Percentiles rank a stretch among this genome's conserved stretches.
These are phyloP conservation scores for Didymella exigua DNA, from an alignment of 2,329 filamentous ascomycete species.

Conservation along the genomic window DNA sequence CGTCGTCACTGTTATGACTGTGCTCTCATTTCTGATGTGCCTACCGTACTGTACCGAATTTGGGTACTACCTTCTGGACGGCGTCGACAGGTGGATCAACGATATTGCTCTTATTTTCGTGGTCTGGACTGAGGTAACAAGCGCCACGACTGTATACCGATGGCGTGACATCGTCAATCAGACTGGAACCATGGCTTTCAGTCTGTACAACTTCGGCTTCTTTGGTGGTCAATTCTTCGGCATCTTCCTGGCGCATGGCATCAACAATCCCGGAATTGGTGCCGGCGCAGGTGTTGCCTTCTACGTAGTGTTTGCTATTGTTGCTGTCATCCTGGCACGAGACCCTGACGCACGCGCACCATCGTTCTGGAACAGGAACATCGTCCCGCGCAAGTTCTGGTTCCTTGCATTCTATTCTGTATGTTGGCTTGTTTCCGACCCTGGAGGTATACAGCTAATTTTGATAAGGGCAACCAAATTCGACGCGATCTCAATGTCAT, in stretches of 20 bases:
- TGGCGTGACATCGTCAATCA: slow-evolving; percentile 57
- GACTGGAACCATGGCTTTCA: slow-evolving; percentile 53
- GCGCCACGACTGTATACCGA: slow-evolving; percentile 60
- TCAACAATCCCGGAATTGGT: slow-evolving; percentile 51
- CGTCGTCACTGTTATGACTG: slow-evolving; percentile 57
- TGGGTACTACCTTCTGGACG: slow-evolving; percentile 61
- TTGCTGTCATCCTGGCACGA: slow-evolving; percentile 50
- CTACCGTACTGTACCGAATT: slow-evolving; percentile 64
- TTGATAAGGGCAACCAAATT: slow-evolving; percentile 61
- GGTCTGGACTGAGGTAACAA: slow-evolving; percentile 59
- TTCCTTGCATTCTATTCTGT: slow-evolving; percentile 65
- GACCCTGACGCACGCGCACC: slow-evolving; percentile 52
- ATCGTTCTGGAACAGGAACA: slow-evolving; percentile 51
- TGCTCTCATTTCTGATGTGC: slow-evolving; percentile 60
- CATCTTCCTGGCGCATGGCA: slow-evolving; percentile 57
- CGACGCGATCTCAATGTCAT: slow-evolving; percentile 61
- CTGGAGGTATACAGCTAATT: neutral
- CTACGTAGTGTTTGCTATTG: slow-evolving; percentile 53
- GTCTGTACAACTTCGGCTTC: slow-evolving; percentile 58
- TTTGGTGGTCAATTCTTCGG: slow-evolving; percentile 61
- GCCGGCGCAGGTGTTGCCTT: slow-evolving; percentile 60
- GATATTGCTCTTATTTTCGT: slow-evolving; percentile 62
- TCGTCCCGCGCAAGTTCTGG: slow-evolving; percentile 54
- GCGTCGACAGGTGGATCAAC: slow-evolving; percentile 63
- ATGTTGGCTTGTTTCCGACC: slow-evolving; percentile 29